A percentile compares a stretch with the other conserved stretches of the same genome.
Conservation (phyloP, 495 filamentous ascomycete genomes). For the Oidiodendron maius region DNA sequence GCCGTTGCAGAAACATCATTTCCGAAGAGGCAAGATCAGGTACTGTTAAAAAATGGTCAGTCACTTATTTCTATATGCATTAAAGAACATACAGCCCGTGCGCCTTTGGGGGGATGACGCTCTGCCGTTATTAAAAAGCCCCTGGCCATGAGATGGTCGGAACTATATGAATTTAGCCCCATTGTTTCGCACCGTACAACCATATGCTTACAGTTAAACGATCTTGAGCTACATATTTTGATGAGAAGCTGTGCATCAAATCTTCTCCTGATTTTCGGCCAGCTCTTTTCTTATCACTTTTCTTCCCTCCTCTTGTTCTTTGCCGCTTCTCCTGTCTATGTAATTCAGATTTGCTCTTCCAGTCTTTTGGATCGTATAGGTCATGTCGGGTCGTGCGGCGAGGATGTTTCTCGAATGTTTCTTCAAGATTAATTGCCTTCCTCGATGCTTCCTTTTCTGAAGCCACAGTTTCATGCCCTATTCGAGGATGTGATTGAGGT, state of each 20-base stretch:
- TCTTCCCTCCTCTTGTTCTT: conserved; percentile 28
- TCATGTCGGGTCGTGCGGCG: conserved; percentile 58
- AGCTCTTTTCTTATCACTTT: conserved; percentile 28
- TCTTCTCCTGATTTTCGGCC: conserved; percentile 32
- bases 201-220: conserved; percentile 53
- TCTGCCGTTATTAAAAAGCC: conserved; percentile 68
- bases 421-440: neutral
- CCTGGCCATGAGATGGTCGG: conserved; percentile 43
- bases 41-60: conserved; percentile 34
- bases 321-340: conserved; percentile 17
- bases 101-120: conserved; percentile 42
- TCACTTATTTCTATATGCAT: neutral
- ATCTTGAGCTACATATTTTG: conserved; percentile 53
- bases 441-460: neutral
- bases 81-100: conserved; percentile 8
- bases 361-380: conserved; percentile 42
- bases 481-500: neutral
- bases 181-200: conserved; percentile 2
- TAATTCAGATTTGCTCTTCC: conserved; percentile 32
- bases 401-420: conserved; percentile 49
- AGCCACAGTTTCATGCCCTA: neutral
- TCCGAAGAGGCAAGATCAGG: conserved; percentile 63
- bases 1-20: conserved; percentile 51
- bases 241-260: conserved; percentile 57
- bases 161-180: conserved; percentile 41